phyloP scores from a whole-genome alignment of 1,139 yeast genomes.

The Scheffersomyces quercinus region DNA sequence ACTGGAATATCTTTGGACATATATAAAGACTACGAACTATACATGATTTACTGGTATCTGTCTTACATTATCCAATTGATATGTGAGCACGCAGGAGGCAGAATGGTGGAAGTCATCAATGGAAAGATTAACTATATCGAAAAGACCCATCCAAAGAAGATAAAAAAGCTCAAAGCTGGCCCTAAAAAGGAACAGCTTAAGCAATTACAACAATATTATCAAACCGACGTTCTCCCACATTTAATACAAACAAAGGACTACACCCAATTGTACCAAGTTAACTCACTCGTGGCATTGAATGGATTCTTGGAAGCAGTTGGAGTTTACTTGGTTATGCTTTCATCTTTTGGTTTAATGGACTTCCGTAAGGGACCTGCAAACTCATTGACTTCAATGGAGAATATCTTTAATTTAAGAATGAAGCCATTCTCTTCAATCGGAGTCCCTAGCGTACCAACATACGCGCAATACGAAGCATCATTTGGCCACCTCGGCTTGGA shows the following conservation, averaged over 20 bases:
- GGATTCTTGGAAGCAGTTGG: constrained; percentile 29
- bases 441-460: constrained; percentile 65
- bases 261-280: constrained; percentile 16
- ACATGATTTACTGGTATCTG: constrained; percentile 68
- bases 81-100: constrained; percentile 49
- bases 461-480: constrained; percentile 29
- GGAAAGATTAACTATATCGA: constrained; percentile 31
- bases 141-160: constrained; percentile 41
- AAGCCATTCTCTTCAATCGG: constrained; percentile 86
- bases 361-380: constrained; percentile 37
- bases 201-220: constrained; percentile 17
- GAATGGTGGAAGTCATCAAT: constrained; percentile 40
- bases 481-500: constrained; percentile 9
- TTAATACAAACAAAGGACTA: constrained; percentile 19
- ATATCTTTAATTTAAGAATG: constrained; percentile 67
- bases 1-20: constrained; percentile 78
- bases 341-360: constrained; percentile 25
- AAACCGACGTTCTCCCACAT: constrained; percentile 24
- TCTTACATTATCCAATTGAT: constrained; percentile 52
- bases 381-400: constrained; percentile 44
- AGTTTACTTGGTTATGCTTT: constrained; percentile 21
- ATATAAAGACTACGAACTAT: constrained; percentile 71
- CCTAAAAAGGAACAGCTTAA: constrained; percentile 39
- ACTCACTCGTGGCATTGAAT: constrained; percentile 27
- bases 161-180: constrained; percentile 51